Conservation (phyloP, 805 yeast genomes). For the Torulaspora microellipsoides region DNA sequence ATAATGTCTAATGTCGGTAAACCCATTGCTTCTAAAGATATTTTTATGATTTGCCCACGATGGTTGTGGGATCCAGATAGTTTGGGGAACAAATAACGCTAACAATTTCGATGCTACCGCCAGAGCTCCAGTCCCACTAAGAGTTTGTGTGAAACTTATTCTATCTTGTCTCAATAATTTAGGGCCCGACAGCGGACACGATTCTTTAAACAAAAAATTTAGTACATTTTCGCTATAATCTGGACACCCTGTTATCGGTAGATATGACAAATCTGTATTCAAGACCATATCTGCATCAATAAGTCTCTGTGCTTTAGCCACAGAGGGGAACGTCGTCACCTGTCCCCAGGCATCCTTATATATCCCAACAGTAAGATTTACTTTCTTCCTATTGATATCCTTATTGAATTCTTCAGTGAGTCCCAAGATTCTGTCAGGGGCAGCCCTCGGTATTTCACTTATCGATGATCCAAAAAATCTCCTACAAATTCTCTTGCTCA, state of each 20-base stretch:
- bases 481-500: not conserved
- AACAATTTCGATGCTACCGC: constrained; percentile 80
- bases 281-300: constrained; percentile 46
- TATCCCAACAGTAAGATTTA: constrained; percentile 56
- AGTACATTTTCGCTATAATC: constrained; percentile 63
- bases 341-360: constrained; percentile 80
- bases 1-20: constrained; percentile 52
- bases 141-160: constrained; percentile 79
- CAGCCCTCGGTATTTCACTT: constrained; percentile 46
- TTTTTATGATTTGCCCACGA: constrained; percentile 94
- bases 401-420: constrained; percentile 67
- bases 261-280: constrained; percentile 53
- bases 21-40: constrained; percentile 69
- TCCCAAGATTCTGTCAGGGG: constrained; percentile 85
- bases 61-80: constrained; percentile 73
- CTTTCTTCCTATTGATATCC: constrained; percentile 56
- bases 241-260: constrained; percentile 74
- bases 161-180: constrained; percentile 55
- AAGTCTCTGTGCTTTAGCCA: constrained; percentile 26
- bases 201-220: constrained; percentile 67
- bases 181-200: constrained; percentile 44
- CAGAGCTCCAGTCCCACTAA: constrained; percentile 93
- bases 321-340: constrained; percentile 34
- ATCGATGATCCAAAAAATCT: constrained; percentile 9
- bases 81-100: constrained; percentile 40